These are phyloP conservation scores for Daedalea quercina DNA, from an alignment of 768 basidiomycete genomes.

Conservation along the genomic window DNA sequence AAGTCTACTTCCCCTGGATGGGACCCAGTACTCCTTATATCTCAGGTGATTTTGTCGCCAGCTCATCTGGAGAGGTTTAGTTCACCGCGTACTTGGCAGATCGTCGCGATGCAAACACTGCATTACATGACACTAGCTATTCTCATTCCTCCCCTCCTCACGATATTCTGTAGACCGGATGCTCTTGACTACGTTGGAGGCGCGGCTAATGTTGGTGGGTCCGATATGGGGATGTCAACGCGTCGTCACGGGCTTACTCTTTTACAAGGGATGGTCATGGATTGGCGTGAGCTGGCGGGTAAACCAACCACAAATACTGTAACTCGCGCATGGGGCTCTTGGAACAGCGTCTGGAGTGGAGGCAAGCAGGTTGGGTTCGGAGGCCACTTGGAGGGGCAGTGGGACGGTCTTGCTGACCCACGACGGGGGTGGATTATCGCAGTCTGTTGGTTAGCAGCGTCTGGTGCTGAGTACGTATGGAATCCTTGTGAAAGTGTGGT, in stretches of 20 bases:
- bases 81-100: constrained; percentile 39
- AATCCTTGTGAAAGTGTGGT: background rate
- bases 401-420: constrained; percentile 70
- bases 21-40: constrained; percentile 86
- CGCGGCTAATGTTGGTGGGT: constrained; percentile 65
- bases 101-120: constrained; percentile 86
- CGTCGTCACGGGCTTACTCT: background rate
- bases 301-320: constrained; percentile 65
- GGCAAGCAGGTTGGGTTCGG: constrained; percentile 68
- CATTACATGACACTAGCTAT: constrained; percentile 89
- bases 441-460: constrained; percentile 78
- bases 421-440: constrained; percentile 89
- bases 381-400: constrained; percentile 41
- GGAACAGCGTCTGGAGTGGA: constrained; percentile 74
- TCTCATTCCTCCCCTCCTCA: constrained; percentile 74
- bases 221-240: background rate
- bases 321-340: constrained; percentile 57
- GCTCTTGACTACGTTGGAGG: constrained; percentile 73
- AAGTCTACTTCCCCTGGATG: constrained; percentile 50
- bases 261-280: constrained; percentile 78
- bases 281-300: constrained; percentile 96
- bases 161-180: constrained; percentile 64
- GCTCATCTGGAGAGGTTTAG: background rate
- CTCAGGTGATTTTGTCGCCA: constrained; percentile 47
- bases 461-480: constrained; percentile 72